Evolutionary conservation across 2,329 filamentous ascomycete species (phyloP).

Genomic region (Diplodia mutila): DNA sequence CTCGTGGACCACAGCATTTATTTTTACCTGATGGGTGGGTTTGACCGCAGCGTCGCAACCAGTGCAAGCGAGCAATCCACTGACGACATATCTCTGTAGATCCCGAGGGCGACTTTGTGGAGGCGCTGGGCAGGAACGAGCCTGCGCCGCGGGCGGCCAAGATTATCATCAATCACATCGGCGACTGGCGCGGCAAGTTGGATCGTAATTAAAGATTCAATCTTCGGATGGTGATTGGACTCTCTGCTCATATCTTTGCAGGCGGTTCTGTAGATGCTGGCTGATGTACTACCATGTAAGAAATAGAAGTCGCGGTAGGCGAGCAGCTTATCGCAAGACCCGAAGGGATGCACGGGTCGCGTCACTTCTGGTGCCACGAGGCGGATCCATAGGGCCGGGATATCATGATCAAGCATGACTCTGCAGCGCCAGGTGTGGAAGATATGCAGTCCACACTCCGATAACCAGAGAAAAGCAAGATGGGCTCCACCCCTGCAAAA

Average conservation of each 20-base stretch:
- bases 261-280: slow-evolving; percentile 5
- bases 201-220: slow-evolving; percentile 44
- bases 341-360: background rate
- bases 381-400: background rate
- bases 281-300: slow-evolving; percentile 16
- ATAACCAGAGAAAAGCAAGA: background rate
- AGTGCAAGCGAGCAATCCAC: slow-evolving; percentile 15
- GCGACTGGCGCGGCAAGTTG: slow-evolving; percentile 68
- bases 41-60: background rate
- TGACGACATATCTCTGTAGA: slow-evolving; percentile 58
- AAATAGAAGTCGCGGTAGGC: background rate
- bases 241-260: background rate
- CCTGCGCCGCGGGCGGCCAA: slow-evolving; percentile 83
- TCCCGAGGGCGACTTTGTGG: slow-evolving; percentile 96
- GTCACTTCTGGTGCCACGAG: background rate
- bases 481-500: background rate
- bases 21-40: slow-evolving; percentile 91
- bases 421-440: background rate
- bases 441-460: background rate
- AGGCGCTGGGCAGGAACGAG: slow-evolving; percentile 93
- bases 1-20: slow-evolving; percentile 99
- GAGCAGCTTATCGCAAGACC: slow-evolving; percentile 9
- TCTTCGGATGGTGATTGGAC: background rate
- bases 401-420: background rate
- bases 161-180: slow-evolving; percentile 84